phyloP scores from a whole-genome alignment of 768 basidiomycete genomes.

The Kockovaella imperatae region DNA sequence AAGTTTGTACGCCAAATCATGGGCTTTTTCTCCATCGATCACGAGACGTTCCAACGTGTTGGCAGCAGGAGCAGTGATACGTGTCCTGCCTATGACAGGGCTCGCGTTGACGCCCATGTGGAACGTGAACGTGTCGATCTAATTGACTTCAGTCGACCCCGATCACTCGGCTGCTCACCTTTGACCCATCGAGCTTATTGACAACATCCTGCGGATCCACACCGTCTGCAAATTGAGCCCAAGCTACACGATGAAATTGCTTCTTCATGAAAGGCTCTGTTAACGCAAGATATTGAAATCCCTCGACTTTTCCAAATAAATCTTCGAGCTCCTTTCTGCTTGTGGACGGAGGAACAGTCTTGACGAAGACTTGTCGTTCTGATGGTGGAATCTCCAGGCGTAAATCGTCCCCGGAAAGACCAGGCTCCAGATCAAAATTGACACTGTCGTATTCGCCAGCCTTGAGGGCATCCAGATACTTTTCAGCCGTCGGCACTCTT shows the following conservation, averaged over 20 bases:
- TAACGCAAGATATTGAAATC: conserved; percentile 79
- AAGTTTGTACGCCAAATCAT: conserved; percentile 61
- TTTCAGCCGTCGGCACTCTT: conserved; percentile 64
- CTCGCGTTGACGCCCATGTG: conserved; percentile 60
- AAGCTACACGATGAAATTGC: conserved; percentile 88
- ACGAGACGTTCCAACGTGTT: conserved; percentile 69
- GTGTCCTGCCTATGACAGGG: conserved; percentile 67
- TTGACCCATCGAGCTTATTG: conserved; percentile 68
- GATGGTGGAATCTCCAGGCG: conserved; percentile 32
- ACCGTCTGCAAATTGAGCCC: conserved; percentile 79
- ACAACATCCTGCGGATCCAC: conserved; percentile 71
- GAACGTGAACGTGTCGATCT: conserved; percentile 93
- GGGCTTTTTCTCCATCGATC: conserved; percentile 72
- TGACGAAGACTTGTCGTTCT: conserved; percentile 68
- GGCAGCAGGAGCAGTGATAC: conserved; percentile 73
- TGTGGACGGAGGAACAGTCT: conserved; percentile 88
- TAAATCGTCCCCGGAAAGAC: conserved; percentile 21
- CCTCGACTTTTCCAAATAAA: conserved; percentile 67
- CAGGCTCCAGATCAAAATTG: conserved; percentile 29
- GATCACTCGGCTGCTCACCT: conserved; percentile 51
- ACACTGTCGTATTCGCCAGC: conserved; percentile 67
- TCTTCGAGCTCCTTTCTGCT: conserved; percentile 83
- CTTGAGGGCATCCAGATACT: conserved; percentile 72
- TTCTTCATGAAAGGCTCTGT: conserved; percentile 89
- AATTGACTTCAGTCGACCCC: conserved; percentile 4